phyloP scores from a whole-genome alignment of 768 basidiomycete species.

The Cytidiella melzeri region DNA sequence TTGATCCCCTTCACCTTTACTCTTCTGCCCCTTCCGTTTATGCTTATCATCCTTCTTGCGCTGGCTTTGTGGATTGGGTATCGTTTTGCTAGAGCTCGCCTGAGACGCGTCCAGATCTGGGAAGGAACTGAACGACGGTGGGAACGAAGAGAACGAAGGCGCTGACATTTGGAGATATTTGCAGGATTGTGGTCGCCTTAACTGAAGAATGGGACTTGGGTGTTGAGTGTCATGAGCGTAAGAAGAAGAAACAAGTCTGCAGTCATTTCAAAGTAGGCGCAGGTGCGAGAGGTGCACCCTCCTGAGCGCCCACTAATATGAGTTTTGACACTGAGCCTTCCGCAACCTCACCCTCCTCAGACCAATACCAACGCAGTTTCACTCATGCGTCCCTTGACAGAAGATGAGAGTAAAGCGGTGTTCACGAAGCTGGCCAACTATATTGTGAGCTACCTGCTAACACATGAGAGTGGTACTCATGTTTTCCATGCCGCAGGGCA shows the following conservation, averaged over 20 bases:
- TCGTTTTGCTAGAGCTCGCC: slow-evolving; percentile 30
- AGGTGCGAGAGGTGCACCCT: not conserved
- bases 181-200: not conserved
- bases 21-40: slow-evolving; percentile 19
- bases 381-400: slow-evolving; percentile 93
- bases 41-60: not conserved
- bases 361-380: not conserved
- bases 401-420: slow-evolving; percentile 94
- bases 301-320: not conserved
- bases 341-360: not conserved
- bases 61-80: not conserved
- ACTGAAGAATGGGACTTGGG: too few relatives aligned
- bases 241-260: too few relatives aligned
- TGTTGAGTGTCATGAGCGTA: too few relatives aligned
- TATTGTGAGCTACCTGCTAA: slow-evolving; percentile 51
- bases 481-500: slow-evolving; percentile 53
- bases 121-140: slow-evolving; percentile 65
- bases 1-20: slow-evolving; percentile 12
- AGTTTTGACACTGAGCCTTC: not conserved
- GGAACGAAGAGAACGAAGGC: slow-evolving; percentile 56
- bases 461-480: not conserved
- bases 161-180: slow-evolving; percentile 41
- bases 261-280: too few relatives aligned
- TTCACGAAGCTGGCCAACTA: slow-evolving; percentile 98
- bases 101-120: slow-evolving; percentile 42